Evolutionary conservation across 2,329 filamentous ascomycete species (phyloP).

Genomic region (Sarocladiaceae sp.): DNA sequence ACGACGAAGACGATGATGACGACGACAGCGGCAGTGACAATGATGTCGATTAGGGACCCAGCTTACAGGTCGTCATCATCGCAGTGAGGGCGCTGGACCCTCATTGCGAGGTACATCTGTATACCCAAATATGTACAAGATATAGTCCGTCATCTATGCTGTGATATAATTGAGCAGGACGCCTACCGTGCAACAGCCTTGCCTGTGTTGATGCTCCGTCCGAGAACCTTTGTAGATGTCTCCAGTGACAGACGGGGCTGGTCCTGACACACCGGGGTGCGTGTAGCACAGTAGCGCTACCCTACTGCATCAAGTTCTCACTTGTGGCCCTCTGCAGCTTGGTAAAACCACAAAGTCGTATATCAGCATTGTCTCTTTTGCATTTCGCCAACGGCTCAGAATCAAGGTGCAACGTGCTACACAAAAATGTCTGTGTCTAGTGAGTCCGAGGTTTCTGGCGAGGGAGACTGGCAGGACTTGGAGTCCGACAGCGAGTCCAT

Average conservation of each 20-base stretch:
- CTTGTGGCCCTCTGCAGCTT: conserved; percentile 2
- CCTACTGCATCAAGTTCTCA: conserved; percentile 5
- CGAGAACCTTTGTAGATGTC: too few species aligned
- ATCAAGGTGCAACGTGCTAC: too few species aligned
- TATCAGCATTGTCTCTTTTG: not conserved
- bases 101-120: too few species aligned
- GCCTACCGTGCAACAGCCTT: too few species aligned
- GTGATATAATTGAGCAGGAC: too few species aligned
- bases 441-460: conserved; percentile 28
- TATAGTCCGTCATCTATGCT: too few species aligned
- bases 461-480: conserved; percentile 45
- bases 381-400: too few species aligned
- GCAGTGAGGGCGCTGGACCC: too few species aligned
- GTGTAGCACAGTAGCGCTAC: conserved; percentile 1
- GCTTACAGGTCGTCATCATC: too few species aligned
- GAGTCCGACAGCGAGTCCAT: conserved; percentile 59
- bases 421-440: conserved; percentile 20
- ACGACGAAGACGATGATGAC: conserved; percentile 53
- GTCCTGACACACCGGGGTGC: not conserved
- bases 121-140: too few species aligned
- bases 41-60: conserved; percentile 10
- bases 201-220: too few species aligned
- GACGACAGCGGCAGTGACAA: conserved; percentile 28
- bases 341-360: conserved; percentile 5
- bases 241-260: not conserved